Evolutionary conservation across 2,329 filamentous ascomycete genomes (phyloP).

Genomic region (Pseudocercospora cruenta): DNA sequence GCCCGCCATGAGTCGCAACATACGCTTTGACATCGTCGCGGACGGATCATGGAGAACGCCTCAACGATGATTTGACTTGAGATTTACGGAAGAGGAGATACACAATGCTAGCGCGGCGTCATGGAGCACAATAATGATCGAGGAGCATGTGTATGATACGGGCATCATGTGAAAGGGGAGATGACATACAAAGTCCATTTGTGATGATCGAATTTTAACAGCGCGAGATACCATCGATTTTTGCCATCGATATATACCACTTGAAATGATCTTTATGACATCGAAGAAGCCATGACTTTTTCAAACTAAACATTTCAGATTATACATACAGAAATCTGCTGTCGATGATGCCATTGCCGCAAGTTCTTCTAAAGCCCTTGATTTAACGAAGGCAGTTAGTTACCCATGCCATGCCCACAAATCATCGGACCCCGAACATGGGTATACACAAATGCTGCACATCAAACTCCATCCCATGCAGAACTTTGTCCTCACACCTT

Average conservation of each 20-base stretch:
- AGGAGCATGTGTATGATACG: slow-evolving; percentile 1
- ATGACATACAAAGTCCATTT: background rate
- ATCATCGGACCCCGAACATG: background rate
- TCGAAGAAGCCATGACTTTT: no score
- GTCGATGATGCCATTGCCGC: background rate
- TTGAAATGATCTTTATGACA: background rate
- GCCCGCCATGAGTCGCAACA: slow-evolving; percentile 45
- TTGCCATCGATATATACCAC: slow-evolving; percentile 3
- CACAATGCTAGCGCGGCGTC: slow-evolving; percentile 4
- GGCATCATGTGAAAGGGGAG: background rate
- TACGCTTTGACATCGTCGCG: slow-evolving; percentile 63
- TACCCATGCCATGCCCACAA: no score
- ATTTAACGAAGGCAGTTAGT: no score
- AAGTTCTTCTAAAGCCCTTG: background rate
- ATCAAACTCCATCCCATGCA: background rate
- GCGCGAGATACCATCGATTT: slow-evolving; percentile 12
- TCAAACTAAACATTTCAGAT: background rate
- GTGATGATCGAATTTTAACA: background rate
- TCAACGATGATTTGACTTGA: background rate
- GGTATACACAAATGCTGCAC: background rate
- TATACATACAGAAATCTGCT: background rate
- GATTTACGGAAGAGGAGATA: background rate
- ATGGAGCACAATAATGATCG: background rate
- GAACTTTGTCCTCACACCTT: background rate
- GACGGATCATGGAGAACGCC: slow-evolving; percentile 45